Evolutionary conservation across 2,329 filamentous ascomycete species (phyloP), one percentile per base, ranked within the genome.

Genomic region (Amauroascus verrucosus): DNA sequence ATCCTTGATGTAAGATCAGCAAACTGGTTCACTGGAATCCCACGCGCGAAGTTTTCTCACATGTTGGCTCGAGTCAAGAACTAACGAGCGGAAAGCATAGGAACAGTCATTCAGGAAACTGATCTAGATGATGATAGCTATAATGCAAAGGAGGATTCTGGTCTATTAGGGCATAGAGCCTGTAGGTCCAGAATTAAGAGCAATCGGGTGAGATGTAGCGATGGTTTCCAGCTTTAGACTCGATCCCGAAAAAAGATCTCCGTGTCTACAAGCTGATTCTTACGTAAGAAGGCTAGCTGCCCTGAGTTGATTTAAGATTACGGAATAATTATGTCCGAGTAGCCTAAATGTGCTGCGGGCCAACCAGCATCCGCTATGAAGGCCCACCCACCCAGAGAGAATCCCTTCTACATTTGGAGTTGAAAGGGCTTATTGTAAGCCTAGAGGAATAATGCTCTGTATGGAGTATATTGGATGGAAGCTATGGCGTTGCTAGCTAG

Each of bases 1-100:
- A 84, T 78, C 83, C 85, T 86, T 28, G 8, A 11, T 24, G 32
- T n/a, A 8, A 11, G 26, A 30, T 48, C 46, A 48, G 46, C 46
- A 16, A 16, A 18, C 37, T 13, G 11, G 32, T 11, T 32, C 2
- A 16, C 9, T 51, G n/a, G 6, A 30, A 28, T 7, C 24, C 3
- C 20, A 8, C n/a, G 35, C 33, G 11, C 9, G 24, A 18, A 53
- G 40, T 11, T 53, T 47, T 50, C 56, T 53, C 47, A 58, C 56
- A 58, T 58, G 37, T 40, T 56, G 56, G 41, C 56, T 30, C 37
- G 32, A 46, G 22, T 37, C 24, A 16, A 43, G 40, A 26, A 18
- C 28, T 44, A 54, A 20, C 26, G 33, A 50, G 32, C 7, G 43
- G 30, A 9, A 16, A 48, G 28, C 44, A 44, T 55, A 30, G 44